phyloP scores from a whole-genome alignment of 495 filamentous ascomycete genomes.

The Lichenothelia convexa region DNA sequence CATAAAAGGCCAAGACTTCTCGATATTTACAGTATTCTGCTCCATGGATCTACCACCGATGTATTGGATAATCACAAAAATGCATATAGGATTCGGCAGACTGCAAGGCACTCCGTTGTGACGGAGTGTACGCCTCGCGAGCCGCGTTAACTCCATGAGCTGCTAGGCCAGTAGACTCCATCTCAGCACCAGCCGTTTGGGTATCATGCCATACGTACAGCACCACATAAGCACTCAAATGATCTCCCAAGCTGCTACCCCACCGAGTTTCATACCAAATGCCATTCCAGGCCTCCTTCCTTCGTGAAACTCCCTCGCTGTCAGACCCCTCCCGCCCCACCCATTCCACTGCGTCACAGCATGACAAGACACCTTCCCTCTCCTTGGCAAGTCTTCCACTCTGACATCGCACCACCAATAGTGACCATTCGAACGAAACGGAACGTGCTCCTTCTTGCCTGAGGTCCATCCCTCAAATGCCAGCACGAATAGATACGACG shows the following conservation, averaged over 20 bases:
- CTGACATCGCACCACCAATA: constrained; percentile 62
- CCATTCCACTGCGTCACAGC: constrained; percentile 46
- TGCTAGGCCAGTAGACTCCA: too few species aligned
- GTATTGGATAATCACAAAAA: too few species aligned
- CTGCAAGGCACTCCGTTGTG: too few species aligned
- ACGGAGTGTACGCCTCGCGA: too few species aligned
- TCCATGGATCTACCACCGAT: too few species aligned
- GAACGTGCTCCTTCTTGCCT: constrained; percentile 41
- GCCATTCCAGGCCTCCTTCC: constrained; percentile 36
- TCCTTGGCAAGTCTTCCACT: constrained; percentile 41
- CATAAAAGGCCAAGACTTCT: too few species aligned
- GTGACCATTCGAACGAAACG: constrained; percentile 39
- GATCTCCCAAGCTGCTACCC: constrained; percentile 53
- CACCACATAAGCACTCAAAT: too few species aligned
- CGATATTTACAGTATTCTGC: too few species aligned
- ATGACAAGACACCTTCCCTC: constrained; percentile 42
- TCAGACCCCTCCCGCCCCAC: constrained; percentile 48
- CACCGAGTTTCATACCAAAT: constrained; percentile 45
- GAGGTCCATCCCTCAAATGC: constrained; percentile 48
- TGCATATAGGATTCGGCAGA: too few species aligned
- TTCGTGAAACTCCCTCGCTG: constrained; percentile 42
- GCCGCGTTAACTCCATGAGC: too few species aligned
- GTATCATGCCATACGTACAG: too few species aligned
- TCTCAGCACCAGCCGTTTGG: too few species aligned
- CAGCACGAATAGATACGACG: constrained; percentile 47